Evolutionary conservation across 768 basidiomycete species (phyloP), one percentile per base, ranked within the genome.

Genomic region (Boletus rubescentipes): DNA sequence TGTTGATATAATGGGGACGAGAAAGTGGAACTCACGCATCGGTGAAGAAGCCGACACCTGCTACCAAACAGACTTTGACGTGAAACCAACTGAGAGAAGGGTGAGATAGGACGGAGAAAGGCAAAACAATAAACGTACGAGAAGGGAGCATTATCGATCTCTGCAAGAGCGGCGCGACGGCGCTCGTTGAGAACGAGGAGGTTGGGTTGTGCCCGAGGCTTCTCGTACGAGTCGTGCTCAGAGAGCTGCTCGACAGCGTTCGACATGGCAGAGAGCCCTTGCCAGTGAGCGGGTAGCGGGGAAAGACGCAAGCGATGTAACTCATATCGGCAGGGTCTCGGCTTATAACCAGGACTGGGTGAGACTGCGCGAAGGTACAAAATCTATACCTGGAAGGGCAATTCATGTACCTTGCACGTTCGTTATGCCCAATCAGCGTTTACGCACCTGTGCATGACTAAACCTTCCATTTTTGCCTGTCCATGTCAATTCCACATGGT

Each of bases 21-120:
- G 16, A 21, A 51, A 21, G n/a, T 41, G 9, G 1, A 70, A 47
- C 80, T 61, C 60, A 85, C 81, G 86, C 84, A 73, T 91, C 92
- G 45, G 93, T 93, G 77, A 93, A 95, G 79, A 95, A 94, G 26
- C 93, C 93, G 10, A 87, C 87, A 61, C 93, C 91, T 3, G 90
- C 75, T 11, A 81, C 81, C 52, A 83, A 59, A 61, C 82, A 83
- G 56, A 86, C 79, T 70, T 91, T 93, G 52, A 86, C 84, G 63
- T 94, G 93, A 75, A 93, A 93, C 85, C 86, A 89, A 8, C 88
- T 89, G 38, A 37, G 9, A 20, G 39, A 38, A 20, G 29, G 2
- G 15, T 46, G 23, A 61, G 48, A 31, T 5, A 21, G 16, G 12
- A 21, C 0, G 46, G 46, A 20, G 11, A n/a, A 23, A 2, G 12